Conservation (phyloP, 1,284 basidiomycete genomes). For the Cutaneotrichosporon cyanovorans region DNA sequence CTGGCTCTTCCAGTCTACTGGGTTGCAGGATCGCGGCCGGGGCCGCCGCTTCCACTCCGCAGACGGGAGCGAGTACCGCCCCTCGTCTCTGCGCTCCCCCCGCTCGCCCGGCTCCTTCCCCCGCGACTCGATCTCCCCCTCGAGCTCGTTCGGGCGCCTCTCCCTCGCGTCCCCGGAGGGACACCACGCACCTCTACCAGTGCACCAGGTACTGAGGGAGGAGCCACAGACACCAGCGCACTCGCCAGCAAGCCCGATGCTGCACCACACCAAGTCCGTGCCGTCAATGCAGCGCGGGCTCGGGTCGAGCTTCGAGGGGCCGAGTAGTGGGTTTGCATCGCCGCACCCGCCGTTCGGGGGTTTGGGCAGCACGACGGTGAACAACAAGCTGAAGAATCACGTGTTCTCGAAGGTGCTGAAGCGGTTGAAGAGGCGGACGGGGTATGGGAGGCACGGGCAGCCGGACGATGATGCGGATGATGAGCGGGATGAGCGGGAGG, state of each 20-base stretch:
- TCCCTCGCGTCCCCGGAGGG: constrained; percentile 23
- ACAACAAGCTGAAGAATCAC: constrained; percentile 84
- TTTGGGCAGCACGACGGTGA: constrained; percentile 82
- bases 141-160: constrained; percentile 28
- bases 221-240: constrained; percentile 38
- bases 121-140: constrained; percentile 24
- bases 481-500: constrained; percentile 22
- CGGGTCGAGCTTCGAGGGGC: constrained; percentile 8
- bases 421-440: constrained; percentile 46
- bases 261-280: constrained; percentile 40
- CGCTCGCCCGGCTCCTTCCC: not conserved
- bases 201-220: constrained; percentile 18
- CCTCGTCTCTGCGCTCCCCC: constrained; percentile 4
- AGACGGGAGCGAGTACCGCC: constrained; percentile 15
- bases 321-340: constrained; percentile 9
- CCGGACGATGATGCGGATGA: constrained; percentile 36
- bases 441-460: constrained; percentile 6
- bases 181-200: not conserved
- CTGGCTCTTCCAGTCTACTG: constrained; percentile 59
- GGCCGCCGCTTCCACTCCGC: constrained; percentile 5
- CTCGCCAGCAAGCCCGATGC: constrained; percentile 28
- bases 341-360: constrained; percentile 60
- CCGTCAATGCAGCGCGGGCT: constrained; percentile 24
- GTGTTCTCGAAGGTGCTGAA: constrained; percentile 79
- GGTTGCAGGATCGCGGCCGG: constrained; percentile 17